Evolutionary conservation across 2,329 filamentous ascomycete genomes (phyloP), one percentile per base, ranked within the genome.

Genomic region (Pseudogymnoascus sp.): DNA sequence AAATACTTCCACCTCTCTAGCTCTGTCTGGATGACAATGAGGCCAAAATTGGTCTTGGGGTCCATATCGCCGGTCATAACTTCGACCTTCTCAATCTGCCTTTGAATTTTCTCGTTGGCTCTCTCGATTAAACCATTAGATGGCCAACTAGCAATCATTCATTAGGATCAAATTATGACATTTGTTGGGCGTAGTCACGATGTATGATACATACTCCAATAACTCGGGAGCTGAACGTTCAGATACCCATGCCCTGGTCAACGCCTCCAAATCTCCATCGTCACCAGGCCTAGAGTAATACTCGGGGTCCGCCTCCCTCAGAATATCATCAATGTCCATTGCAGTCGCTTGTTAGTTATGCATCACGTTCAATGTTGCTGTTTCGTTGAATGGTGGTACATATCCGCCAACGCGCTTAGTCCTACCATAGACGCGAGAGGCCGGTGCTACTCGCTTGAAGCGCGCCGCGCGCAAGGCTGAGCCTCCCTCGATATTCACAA

Each of bases 21-120:
- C 77, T 99, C 94, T 6, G 95, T 97, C 78, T 99, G 94, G 62
- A 97, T 87, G 65, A 99, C 89, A 59, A 97, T 96, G 71, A 97
- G 86, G 65, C 86, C 86, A 74, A 99, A 96, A 74, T 96, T 97
- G 66, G 90, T 88, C 74, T 90, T 92, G 55, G 92, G 89, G 71
- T 96, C 92, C 85, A 92, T 89, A 71, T 90, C 87, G 65, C 89
- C 89, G 11, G 89, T 93, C 81, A 92, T 83, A 64, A 87, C 83
- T 76, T 90, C 88, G 66, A 91, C 84, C 68, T 80, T 82, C 74
- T 87, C 83, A 70, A 90, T 89, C 78, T 90, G 88, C 55, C 77
- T 76, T 68, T 86, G 84, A 66, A 91, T 84, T 64, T 87, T 83
- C 64, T 85, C 83, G 76, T 92, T 89, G 69, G 94, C 84, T 66